phyloP scores from a whole-genome alignment of 2,329 filamentous ascomycete genomes.

The Pseudocercospora musae region DNA sequence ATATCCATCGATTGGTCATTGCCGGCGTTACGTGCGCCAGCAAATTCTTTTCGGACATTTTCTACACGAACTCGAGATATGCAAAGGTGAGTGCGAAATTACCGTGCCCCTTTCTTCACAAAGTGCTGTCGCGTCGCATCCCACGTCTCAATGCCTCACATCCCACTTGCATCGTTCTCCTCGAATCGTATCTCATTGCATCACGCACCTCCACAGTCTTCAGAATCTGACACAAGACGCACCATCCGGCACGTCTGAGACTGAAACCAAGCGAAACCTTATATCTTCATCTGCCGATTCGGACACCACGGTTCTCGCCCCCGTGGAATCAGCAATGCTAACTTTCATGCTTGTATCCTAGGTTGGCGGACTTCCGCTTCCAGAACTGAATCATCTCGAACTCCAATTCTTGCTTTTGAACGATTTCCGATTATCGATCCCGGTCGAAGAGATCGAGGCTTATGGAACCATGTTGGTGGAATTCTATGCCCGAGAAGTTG shows the following conservation, averaged over 20 bases:
- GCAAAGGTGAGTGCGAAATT: conserved; percentile 69
- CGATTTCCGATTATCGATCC: conserved; percentile 89
- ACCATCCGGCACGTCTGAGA: neutral
- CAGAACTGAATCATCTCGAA: conserved; percentile 93
- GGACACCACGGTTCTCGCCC: neutral
- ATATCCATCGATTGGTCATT: conserved; percentile 95
- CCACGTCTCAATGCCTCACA: neutral
- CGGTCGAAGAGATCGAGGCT: conserved; percentile 91
- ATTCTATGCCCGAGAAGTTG: conserved; percentile 90
- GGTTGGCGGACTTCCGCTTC: conserved; percentile 89
- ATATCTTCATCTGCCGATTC: neutral
- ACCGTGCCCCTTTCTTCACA: conserved; percentile 15
- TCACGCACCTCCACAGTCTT: neutral
- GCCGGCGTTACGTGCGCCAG: conserved; percentile 96
- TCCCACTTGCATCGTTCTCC: neutral
- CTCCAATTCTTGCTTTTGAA: conserved; percentile 93
- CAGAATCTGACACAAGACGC: neutral
- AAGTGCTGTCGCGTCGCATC: neutral
- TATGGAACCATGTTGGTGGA: conserved; percentile 99
- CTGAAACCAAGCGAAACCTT: conserved; percentile 6
- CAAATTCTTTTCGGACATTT: conserved; percentile 99
- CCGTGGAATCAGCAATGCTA: neutral
- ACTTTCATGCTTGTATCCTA: too few relatives aligned
- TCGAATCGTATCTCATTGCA: conserved; percentile 2
- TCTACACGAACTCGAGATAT: conserved; percentile 98